Base-by-base conservation (phyloP, 2,329 filamentous ascomycete species). In the Calonectria crousiana region DNA sequence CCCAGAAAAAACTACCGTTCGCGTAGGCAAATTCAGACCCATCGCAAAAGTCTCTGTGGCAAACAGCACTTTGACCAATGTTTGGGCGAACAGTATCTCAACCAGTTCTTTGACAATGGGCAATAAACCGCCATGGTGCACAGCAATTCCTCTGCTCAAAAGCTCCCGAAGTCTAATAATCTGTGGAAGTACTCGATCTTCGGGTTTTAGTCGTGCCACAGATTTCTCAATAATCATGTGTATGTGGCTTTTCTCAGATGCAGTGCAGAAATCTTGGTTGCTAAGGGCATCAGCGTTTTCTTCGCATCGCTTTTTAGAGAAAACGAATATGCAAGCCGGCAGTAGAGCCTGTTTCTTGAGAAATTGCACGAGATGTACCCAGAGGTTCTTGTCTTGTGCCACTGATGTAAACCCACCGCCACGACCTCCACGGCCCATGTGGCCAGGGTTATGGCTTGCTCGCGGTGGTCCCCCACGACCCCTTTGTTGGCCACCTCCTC, bases 1-100 rank as follows among this genome's bases (percentile, higher is more conserved):
- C 13, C 97, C 97, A 14, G 97, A 98, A 84, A 99, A 99, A 2
- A 98, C 96, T 0, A 99, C 97, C 0, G 97, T 99, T 77, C 97
- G 91, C 1, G 97, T 99, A 0, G 97, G 97, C 71, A 99, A 87
- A 82, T 99, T 99, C 38, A 99, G 89, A 34, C 97, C 97, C 96
- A 99, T 99, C 44, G 97, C 97, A 84, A 99, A 99, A 0, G 97
- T 99, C 84, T 99, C 97, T 0, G 97, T 99, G 0, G 97, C 97
- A 81, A 99, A 99, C 2, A 99, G 90, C 4, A 99, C 94, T 85
- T 99, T 99, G 73, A 99, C 97, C 70, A 99, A 87, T 0, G 96
- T 97, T 84, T 95, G 95, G 0, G 97, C 96, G 80, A 99, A 99
- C 20, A 99, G 86, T 68, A 99, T 98, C 84, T 99, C 97, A 1